Evolutionary conservation across 352 stramenopile species (phyloP).

Genomic region (Globisporangium mamillatum): DNA sequence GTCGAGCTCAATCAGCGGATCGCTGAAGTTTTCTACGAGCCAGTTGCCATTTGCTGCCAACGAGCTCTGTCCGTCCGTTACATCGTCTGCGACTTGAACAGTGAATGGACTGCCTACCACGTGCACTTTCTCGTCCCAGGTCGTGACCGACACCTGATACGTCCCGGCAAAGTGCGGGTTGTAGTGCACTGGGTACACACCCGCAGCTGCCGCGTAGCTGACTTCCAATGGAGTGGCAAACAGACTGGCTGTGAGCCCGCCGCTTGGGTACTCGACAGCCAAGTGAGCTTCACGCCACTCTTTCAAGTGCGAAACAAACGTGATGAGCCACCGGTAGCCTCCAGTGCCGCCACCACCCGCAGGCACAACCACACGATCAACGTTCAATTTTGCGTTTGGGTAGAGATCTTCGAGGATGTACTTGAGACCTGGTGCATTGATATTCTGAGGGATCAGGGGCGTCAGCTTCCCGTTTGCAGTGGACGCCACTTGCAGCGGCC

Average conservation of each 20-base stretch:
- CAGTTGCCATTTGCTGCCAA: constrained; percentile 64
- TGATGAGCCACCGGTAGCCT: constrained; percentile 87
- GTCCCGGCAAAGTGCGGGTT: constrained; percentile 86
- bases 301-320: constrained; percentile 89
- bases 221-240: constrained; percentile 48
- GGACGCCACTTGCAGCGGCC: constrained; percentile 37
- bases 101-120: constrained; percentile 90
- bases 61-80: constrained; percentile 70
- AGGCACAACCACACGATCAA: constrained; percentile 26
- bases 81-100: constrained; percentile 71
- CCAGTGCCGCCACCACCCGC: constrained; percentile 22
- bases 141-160: constrained; percentile 89
- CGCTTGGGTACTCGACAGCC: constrained; percentile 63
- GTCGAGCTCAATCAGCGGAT: constrained; percentile 51
- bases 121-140: constrained; percentile 54
- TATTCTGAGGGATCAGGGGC: constrained; percentile 52
- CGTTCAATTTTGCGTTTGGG: constrained; percentile 34
- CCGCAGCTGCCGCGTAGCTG: constrained; percentile 43
- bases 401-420: constrained; percentile 68
- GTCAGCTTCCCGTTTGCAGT: constrained; percentile 39
- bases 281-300: constrained; percentile 67
- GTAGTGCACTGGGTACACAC: constrained; percentile 92
- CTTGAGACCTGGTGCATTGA: constrained; percentile 52
- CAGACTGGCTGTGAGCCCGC: constrained; percentile 30
- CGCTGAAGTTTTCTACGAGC: constrained; percentile 62